phyloP scores from a whole-genome alignment of 768 basidiomycete species.

The Kockovaella imperatae region DNA sequence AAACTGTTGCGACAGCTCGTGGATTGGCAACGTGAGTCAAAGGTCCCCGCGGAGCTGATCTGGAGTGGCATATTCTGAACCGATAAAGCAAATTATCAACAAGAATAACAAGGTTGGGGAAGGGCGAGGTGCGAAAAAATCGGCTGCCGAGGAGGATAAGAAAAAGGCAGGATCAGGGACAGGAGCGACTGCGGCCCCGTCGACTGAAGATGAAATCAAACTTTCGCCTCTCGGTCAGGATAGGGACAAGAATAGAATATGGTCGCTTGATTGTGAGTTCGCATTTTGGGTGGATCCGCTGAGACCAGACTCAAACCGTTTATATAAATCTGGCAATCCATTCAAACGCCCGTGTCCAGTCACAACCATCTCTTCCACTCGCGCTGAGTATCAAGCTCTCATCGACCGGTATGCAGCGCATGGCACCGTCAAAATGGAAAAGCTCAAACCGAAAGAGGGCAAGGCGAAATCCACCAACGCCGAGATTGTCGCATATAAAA shows the following conservation, averaged over 20 bases:
- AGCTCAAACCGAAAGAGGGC: constrained; percentile 2
- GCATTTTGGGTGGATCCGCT: background rate
- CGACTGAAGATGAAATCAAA: no score
- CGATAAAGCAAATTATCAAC: constrained; percentile 27
- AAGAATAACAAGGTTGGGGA: constrained; percentile 13
- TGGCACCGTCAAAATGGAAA: constrained; percentile 5
- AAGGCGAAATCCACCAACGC: constrained; percentile 7
- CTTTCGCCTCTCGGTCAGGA: constrained; percentile 30
- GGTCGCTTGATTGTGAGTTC: constrained; percentile 32
- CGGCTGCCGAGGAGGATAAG: background rate
- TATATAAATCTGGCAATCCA: constrained; percentile 39
- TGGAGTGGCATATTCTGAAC: constrained; percentile 26
- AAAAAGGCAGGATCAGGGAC: constrained; percentile 2
- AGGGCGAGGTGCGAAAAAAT: constrained; percentile 1
- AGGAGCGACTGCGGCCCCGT: no score
- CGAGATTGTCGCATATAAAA: constrained; percentile 9
- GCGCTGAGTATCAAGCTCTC: constrained; percentile 12
- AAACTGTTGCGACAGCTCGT: constrained; percentile 33
- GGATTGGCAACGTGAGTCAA: constrained; percentile 41
- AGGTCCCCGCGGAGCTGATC: background rate
- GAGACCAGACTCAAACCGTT: constrained; percentile 20
- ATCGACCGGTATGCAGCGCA: constrained; percentile 7
- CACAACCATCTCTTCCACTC: constrained; percentile 12
- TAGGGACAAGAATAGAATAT: constrained; percentile 29
- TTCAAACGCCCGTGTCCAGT: constrained; percentile 39